Base-by-base conservation (phyloP, 345 rosid species). In the Salix viminalis region DNA sequence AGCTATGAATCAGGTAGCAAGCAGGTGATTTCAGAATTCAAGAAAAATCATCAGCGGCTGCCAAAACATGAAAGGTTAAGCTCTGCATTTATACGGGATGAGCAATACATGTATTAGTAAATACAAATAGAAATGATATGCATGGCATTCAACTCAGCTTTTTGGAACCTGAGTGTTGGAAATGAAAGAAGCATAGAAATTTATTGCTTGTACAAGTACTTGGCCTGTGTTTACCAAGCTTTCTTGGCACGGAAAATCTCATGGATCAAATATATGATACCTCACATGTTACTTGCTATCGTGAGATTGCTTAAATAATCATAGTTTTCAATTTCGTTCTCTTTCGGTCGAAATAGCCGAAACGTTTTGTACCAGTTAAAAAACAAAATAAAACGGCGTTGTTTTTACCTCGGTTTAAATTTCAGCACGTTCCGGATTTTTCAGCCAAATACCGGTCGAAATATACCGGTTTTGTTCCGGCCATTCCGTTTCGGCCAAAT, bases 141-240 rank as follows among this genome's bases (percentile, higher is more conserved):
- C 67, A 21, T 68, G 46, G 79, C 84, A 79, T 85, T 82, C 84
- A 48, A 72, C 88, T 82, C 90, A 78, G 90, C 77, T 79, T 83
- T 88, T 85, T 82, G 72, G 77, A 76, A 80, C 88, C 91, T 79
- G 91, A 80, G 86, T 85, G 69, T 65, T 81, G 83, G 65, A 75
- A 82, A 77, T 84, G 64, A 37, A 37, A 70, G 76, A 70, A 44
- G 73, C 3, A 61, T 54, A 30, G 72, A 44, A 75, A 39, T 26
- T 30, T 74, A 41, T 48, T 68, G 18, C 52, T 19, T 32, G 19
- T 65, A 7, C 7, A 5, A 32, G 21, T 13, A 24, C 42, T 42
- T 24, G 26, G 50, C 67, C 80, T 75, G 74, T 73, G 67, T 71
- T 75, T 48, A 66, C 52, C 10, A 41, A 37, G 54, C 69, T 32